phyloP scores from a whole-genome alignment of 768 basidiomycete species.

The Boletus reticulatus region DNA sequence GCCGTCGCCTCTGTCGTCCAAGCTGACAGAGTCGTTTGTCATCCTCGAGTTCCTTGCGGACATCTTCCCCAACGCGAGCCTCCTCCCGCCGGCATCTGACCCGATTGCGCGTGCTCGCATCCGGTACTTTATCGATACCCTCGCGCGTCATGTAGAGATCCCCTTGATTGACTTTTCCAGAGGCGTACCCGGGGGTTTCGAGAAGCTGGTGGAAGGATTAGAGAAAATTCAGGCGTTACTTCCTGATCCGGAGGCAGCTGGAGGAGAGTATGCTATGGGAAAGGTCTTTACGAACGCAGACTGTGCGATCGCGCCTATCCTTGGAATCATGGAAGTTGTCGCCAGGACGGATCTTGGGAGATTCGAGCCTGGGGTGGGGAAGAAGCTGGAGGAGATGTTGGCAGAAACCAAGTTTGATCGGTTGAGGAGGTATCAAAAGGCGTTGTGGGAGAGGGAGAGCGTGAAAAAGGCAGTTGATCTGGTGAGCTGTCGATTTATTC shows the following conservation, averaged over 20 bases:
- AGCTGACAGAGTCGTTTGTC: constrained; percentile 62
- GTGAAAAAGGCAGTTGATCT: constrained; percentile 8
- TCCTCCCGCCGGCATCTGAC: constrained; percentile 47
- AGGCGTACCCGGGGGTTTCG: neutral
- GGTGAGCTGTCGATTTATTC: neutral
- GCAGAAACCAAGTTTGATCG: constrained; percentile 43
- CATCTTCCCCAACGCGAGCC: constrained; percentile 42
- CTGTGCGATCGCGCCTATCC: constrained; percentile 53
- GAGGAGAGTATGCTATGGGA: constrained; percentile 35
- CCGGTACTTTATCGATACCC: constrained; percentile 57
- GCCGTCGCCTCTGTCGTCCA: constrained; percentile 56
- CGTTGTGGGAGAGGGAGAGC: constrained; percentile 41
- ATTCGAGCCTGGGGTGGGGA: constrained; percentile 36
- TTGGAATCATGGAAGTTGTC: constrained; percentile 42
- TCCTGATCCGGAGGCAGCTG: constrained; percentile 38
- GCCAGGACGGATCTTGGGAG: constrained; percentile 48
- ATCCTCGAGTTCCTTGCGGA: constrained; percentile 68
- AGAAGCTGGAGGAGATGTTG: constrained; percentile 40
- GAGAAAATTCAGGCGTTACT: constrained; percentile 8
- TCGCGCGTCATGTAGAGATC: constrained; percentile 40
- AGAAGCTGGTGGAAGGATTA: neutral
- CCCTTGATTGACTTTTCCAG: constrained; percentile 33
- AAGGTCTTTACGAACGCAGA: constrained; percentile 59
- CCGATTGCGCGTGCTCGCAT: constrained; percentile 53
- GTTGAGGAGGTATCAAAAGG: constrained; percentile 46